Evolutionary conservation across 257 asterid species (phyloP).

Genomic region (Misopates orontium): DNA sequence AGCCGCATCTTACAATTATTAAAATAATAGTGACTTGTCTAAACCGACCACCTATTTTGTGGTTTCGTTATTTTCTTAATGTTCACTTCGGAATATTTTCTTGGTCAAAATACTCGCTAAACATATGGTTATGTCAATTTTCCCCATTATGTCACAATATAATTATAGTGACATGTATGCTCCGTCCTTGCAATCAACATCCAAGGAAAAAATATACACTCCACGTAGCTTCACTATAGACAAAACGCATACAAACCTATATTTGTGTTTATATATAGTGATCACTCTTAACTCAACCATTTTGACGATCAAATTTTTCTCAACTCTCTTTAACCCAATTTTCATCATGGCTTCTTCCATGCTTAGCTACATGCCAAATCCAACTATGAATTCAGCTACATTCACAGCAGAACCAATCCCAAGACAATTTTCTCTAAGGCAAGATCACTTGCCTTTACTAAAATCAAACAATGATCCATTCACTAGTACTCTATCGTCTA

Average conservation of each 20-base stretch:
- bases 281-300: neutral
- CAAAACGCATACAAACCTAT: no score
- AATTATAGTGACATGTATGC: neutral
- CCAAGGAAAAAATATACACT: neutral
- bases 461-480: constrained; percentile 17
- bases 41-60: constrained; percentile 38
- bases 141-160: neutral
- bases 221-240: neutral
- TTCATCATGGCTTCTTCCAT: constrained; percentile 32
- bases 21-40: neutral
- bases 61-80: neutral
- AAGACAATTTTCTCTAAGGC: neutral
- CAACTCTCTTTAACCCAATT: neutral
- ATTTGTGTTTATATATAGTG: neutral
- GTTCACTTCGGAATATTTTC: neutral
- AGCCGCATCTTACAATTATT: constrained; percentile 28
- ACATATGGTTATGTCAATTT: constrained; percentile 25
- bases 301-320: neutral
- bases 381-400: constrained; percentile 25
- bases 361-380: constrained; percentile 21
- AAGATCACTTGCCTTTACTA: neutral
- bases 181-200: constrained; percentile 6
- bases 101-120: constrained; percentile 41
- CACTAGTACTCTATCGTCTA: neutral
- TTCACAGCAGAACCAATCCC: constrained; percentile 19